Evolutionary conservation across 345 rosid genomes (phyloP), one percentile per base, ranked within the genome.

Genomic region (Eucalyptus regnans): DNA sequence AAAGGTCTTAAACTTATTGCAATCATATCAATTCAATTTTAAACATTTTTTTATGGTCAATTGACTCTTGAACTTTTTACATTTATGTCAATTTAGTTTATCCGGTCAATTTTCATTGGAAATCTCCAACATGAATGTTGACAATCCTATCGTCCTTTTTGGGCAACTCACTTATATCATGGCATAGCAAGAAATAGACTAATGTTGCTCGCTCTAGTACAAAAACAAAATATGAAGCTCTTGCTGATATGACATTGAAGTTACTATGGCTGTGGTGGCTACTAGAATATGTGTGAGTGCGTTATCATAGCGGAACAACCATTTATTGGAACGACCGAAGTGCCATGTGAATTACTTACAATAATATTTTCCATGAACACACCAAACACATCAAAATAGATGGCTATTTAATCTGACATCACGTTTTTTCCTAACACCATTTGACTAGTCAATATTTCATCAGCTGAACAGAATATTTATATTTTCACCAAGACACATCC

Each of bases 101-200:
- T 56, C 5, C 1, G 1, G 2, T 56, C 12, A 56, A 56, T 56
- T 56, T 54, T 54, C 2, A 1, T 1, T 0, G 0, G 0, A 56
- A 56, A 56, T 56, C 5, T 8, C 12, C 3, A 23, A 56, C 12
- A 56, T 56, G 0, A 56, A 56, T 9, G 4, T 8, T 9, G 12
- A 56, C 5, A 23, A 22, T 9, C 6, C 1, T 23, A 64, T 16
- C 0, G 33, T 66, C n/a, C 9, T n/a, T 66, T n/a, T 66, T 7
- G 1, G 37, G 37, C 22, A n/a, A 8, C 11, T 66, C 76, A 16
- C 76, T n/a, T 64, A 14, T n/a, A 4, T n/a, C 76, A 66, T 66
- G 37, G 3, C 2, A 0, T 2, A 7, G 41, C 76, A 66, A n/a
- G 22, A n/a, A 66, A n/a, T 13, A 66, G 18, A 6, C 33, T 13